phyloP scores from a whole-genome alignment of 768 basidiomycete species.

The Hortiboletus campestris region DNA sequence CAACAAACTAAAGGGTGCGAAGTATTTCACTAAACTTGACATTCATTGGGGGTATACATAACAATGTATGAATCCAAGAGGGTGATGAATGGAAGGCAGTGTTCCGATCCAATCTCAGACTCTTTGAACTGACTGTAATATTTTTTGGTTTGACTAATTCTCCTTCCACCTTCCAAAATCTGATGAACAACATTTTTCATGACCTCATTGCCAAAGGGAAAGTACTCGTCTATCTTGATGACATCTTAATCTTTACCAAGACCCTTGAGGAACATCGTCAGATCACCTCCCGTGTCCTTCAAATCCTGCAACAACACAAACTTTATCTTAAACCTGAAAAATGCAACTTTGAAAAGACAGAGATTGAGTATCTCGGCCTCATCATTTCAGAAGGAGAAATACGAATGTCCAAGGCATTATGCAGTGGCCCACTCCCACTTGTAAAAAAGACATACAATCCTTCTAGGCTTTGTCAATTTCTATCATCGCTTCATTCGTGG shows the following conservation, averaged over 20 bases:
- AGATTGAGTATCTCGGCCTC: slow-evolving; percentile 34
- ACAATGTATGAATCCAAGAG: not conserved
- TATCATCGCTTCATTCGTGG: slow-evolving; percentile 25
- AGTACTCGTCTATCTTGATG: slow-evolving; percentile 34
- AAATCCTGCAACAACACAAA: slow-evolving; percentile 14
- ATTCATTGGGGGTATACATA: not conserved
- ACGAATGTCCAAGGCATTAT: slow-evolving; percentile 37
- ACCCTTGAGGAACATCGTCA: slow-evolving; percentile 10
- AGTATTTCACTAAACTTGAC: not conserved
- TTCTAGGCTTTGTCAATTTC: slow-evolving; percentile 36
- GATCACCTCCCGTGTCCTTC: slow-evolving; percentile 11
- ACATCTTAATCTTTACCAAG: slow-evolving; percentile 32
- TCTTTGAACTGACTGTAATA: slow-evolving; percentile 38
- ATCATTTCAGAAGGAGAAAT: slow-evolving; percentile 28
- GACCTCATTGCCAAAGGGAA: slow-evolving; percentile 27
- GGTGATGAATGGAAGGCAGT: not conserved
- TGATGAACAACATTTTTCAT: slow-evolving; percentile 25
- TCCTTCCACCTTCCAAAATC: slow-evolving; percentile 7
- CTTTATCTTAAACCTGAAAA: slow-evolving; percentile 20
- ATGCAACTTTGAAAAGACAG: slow-evolving; percentile 19
- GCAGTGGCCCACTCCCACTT: slow-evolving; percentile 39
- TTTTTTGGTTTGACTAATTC: slow-evolving; percentile 33
- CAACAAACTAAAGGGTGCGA: not conserved
- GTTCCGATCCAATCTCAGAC: slow-evolving; percentile 21
- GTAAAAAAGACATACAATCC: slow-evolving; percentile 33